Base-by-base conservation (phyloP, 768 basidiomycete species). In the Hirschioporus abietinus region DNA sequence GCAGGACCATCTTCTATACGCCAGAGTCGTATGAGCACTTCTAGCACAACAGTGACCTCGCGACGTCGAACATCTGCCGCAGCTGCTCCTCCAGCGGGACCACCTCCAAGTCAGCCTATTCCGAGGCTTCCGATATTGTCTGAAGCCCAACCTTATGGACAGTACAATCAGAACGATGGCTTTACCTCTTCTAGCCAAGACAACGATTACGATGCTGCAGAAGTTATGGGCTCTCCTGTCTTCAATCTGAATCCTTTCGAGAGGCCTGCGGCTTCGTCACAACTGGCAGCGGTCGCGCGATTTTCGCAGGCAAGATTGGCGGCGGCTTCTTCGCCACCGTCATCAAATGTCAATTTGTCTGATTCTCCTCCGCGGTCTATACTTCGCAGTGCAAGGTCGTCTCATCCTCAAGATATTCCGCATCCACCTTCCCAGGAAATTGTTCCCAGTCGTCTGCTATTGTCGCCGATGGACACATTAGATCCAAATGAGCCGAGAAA, bases 101-200 rank as follows among this genome's bases (percentile, higher is more conserved):
- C 91, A 23, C 91, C 91, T 58, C 91, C 91, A 24, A 86, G 80
- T 72, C 84, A 86, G 70, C 91, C 91, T 63, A 92, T 92, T 67
- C 91, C 91, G 63, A 86, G 80, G 20, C 70, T 76, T 34, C 71
- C 76, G 34, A 71, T 74, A 18, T 66, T 66, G 27, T 66, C 71
- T 24, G 63, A 60, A 57, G 62, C 65, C 65, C n/a, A 67, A 57
- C 68, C 65, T 35, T 70, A 71, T 66, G 71, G 69, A 24, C 74
- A 71, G 27, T n/a, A 63, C 68, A 67, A 62, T 67, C 73, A 66
- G 35, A 58, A 27, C 20, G 57, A 58, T 25, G 64, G 25, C 7
- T 26, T 34, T 58, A 3, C 1, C 24, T 12, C 35, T 17, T 26
- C 26, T 20, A 35, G 23, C 57, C 35, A 65, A n/a, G 64, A 65